These are phyloP conservation scores for Triticum monococcum DNA, from an alignment of 176 grass and related monocot genomes.

Conservation along the genomic window DNA sequence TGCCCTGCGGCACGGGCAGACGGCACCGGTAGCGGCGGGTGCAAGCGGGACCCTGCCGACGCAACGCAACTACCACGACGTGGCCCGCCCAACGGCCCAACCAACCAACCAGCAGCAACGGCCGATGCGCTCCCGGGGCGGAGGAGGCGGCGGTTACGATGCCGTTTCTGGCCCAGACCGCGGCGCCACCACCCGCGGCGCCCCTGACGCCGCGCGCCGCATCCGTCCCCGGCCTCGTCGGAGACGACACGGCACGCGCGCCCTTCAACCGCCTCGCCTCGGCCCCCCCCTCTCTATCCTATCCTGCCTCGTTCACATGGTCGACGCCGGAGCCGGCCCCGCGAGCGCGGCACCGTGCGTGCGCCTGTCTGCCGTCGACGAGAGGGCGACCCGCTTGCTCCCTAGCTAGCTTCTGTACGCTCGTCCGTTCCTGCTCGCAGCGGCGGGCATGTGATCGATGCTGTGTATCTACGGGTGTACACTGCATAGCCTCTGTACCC, in stretches of 20 bases:
- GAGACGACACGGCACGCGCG: not conserved
- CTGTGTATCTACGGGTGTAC: too few species aligned
- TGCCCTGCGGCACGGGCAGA: too few species aligned
- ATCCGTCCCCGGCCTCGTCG: not conserved
- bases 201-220: not conserved
- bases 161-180: constrained; percentile 27
- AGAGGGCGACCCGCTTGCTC: not conserved
- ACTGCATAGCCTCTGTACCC: not conserved
- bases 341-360: not conserved
- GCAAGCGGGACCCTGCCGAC: not conserved
- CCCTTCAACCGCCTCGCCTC: constrained; percentile 6
- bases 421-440: too few species aligned
- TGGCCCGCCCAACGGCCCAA: constrained; percentile 14
- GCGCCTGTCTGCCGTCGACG: not conserved
- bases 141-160: constrained; percentile 31
- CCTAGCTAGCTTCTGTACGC: too few species aligned
- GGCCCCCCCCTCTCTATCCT: not conserved
- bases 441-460: too few species aligned
- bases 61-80: not conserved
- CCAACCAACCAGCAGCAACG: not conserved
- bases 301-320: not conserved
- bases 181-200: not conserved
- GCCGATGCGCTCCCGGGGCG: not conserved
- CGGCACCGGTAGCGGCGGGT: not conserved
- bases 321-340: not conserved